Evolutionary conservation across 106 monocot species (phyloP).

Genomic region (Cymbidium sinense): DNA sequence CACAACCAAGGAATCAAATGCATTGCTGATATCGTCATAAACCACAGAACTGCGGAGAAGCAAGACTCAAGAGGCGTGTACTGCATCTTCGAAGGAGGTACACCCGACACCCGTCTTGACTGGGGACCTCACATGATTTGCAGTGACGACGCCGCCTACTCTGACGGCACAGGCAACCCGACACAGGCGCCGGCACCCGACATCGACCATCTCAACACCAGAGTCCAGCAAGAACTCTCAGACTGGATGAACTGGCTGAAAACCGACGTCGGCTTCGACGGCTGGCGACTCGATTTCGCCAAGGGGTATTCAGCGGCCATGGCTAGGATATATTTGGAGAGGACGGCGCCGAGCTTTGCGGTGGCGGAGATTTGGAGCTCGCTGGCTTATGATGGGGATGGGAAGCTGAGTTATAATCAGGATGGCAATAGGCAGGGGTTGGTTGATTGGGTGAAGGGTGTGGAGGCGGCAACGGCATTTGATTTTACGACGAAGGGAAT

Average conservation of each 20-base stretch:
- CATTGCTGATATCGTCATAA: constrained; percentile 71
- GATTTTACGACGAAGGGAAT: constrained; percentile 80
- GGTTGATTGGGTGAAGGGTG: constrained; percentile 26
- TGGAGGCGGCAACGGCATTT: constrained; percentile 32
- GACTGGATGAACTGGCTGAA: constrained; percentile 68
- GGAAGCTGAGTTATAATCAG: constrained; percentile 38
- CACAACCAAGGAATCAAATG: constrained; percentile 36
- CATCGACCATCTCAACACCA: constrained; percentile 51
- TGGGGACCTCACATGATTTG: constrained; percentile 74
- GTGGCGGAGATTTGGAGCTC: constrained; percentile 58
- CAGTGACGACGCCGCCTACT: constrained; percentile 40
- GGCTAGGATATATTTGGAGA: constrained; percentile 40
- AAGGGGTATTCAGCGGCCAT: constrained; percentile 41
- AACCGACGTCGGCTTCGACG: constrained; percentile 55
- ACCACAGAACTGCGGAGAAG: constrained; percentile 50
- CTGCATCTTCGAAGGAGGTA: constrained; percentile 75
- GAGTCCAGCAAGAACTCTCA: constrained; percentile 53
- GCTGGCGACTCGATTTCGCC: constrained; percentile 66
- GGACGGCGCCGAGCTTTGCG: constrained; percentile 25
- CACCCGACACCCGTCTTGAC: constrained; percentile 53
- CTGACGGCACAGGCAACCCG: constrained; percentile 71
- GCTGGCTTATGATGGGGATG: constrained; percentile 25
- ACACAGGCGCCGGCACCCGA: constrained; percentile 61
- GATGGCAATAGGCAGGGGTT: constrained; percentile 46
- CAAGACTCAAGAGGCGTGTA: constrained; percentile 51